Evolutionary conservation across 179 eudicot genomes (phyloP), one percentile per base, ranked within the genome.

Genomic region (Silene coronaria): DNA sequence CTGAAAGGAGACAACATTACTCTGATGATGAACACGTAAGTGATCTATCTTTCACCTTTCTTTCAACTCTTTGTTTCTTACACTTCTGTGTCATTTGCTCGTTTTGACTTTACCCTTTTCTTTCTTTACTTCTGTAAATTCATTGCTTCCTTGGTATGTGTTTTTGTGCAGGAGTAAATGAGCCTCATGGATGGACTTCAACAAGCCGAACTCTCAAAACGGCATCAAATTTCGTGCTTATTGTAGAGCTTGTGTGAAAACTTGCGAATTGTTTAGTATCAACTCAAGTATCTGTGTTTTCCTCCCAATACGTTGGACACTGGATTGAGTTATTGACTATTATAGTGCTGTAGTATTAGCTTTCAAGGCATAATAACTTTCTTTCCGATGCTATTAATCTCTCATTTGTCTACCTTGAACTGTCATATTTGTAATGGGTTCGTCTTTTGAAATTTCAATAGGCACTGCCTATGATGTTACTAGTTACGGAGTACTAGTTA

Each of bases 1-100:
- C 81, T 89, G 21, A 91, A 93, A 81, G 92, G 96, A 51, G 95
- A 93, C 81, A 91, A 88, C 76, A 91, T 93, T 42, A 89, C 98
- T n/a, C 85, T 91, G 78, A 89, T 91, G 96, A 91, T 91, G 96
- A 89, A 87, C 75, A 75, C 91, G 93, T 85, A 84, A 70, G 87
- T 76, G 5, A 45, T 67, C 38, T 69, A 1, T 58, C 19, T 28
- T 16, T 28, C 12, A 23, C 38, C 32, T 17, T 6, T 30, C 19
- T 19, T 32, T 58, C 53, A 22, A 4, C 12, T 46, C 17, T 11
- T 19, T 14, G 36, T 45, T 28, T 27, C 3, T 42, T 23, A n/a
- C 16, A 65, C 21, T 53, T 26, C 16, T 14, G 0, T 26, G 59
- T 42, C 55, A n/a, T 23, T 67, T 17, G 4, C 1, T 10, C 3